Evolutionary conservation across 495 filamentous ascomycete genomes (phyloP).

Genomic region (Tuber umbilicatum): DNA sequence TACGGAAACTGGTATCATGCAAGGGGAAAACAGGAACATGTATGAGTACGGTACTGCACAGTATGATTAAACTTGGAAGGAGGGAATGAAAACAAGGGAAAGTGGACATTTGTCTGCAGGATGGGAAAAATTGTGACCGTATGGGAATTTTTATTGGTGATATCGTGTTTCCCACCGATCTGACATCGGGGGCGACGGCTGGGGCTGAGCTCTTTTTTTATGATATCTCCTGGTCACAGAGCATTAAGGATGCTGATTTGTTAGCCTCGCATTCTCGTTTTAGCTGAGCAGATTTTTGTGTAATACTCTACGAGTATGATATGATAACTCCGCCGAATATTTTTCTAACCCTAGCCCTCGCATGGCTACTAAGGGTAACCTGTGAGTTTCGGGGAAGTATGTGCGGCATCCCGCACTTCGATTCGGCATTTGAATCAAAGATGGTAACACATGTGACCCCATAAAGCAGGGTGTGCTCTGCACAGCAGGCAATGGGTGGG

Average conservation of each 20-base stretch:
- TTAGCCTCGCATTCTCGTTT: not conserved
- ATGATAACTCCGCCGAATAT: not conserved
- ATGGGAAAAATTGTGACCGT: not conserved
- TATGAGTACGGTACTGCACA: too few relatives aligned
- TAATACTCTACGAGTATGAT: not conserved
- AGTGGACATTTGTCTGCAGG: not conserved
- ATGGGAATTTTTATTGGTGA: not conserved
- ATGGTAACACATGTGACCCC: not conserved
- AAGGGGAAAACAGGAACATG: not conserved
- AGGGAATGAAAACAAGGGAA: not conserved
- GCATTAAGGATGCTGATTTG: not conserved
- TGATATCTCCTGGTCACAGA: too few relatives aligned
- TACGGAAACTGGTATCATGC: constrained; percentile 3
- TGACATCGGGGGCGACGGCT: not conserved
- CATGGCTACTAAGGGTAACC: too few relatives aligned
- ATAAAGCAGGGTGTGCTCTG: not conserved
- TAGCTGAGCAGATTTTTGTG: too few relatives aligned
- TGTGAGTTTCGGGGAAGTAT: too few relatives aligned
- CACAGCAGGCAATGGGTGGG: not conserved
- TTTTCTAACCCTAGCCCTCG: not conserved
- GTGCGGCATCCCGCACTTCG: constrained; percentile 9
- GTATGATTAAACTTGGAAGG: not conserved
- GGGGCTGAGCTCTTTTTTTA: not conserved
- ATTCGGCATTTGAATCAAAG: not conserved
- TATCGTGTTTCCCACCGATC: not conserved